These are phyloP conservation scores for Coniosporium tulheliwenetii DNA, from an alignment of 2,329 filamentous ascomycete genomes.

Conservation along the genomic window DNA sequence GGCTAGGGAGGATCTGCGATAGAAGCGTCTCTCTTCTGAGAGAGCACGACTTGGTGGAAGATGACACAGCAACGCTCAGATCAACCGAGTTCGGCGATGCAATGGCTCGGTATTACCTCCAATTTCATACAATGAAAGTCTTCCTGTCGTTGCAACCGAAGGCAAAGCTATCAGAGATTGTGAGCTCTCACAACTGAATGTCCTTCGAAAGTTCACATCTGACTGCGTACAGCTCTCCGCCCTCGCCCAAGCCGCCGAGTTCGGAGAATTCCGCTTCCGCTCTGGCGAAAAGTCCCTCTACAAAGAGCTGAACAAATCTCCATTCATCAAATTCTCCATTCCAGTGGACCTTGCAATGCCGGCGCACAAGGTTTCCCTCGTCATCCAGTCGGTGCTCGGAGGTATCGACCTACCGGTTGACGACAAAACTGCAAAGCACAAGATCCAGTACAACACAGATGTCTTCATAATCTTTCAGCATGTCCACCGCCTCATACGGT, in stretches of 20 bases:
- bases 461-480: constrained; percentile 50
- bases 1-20: constrained; percentile 55
- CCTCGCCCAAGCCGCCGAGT: constrained; percentile 55
- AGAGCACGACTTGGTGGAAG: constrained; percentile 40
- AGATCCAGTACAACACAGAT: constrained; percentile 42
- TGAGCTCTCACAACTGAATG: constrained; percentile 24
- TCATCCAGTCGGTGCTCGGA: constrained; percentile 63
- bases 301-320: constrained; percentile 55
- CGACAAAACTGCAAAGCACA: constrained; percentile 40
- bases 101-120: constrained; percentile 72
- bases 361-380: constrained; percentile 60
- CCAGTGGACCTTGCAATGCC: constrained; percentile 49
- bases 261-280: constrained; percentile 56
- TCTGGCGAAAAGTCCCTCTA: constrained; percentile 53
- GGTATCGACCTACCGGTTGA: constrained; percentile 45
- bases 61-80: constrained; percentile 30
- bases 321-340: constrained; percentile 54
- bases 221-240: constrained; percentile 40
- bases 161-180: constrained; percentile 50
- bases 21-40: constrained; percentile 51
- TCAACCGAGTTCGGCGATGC: constrained; percentile 60
- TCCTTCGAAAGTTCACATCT: not conserved
- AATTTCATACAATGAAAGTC: constrained; percentile 63
- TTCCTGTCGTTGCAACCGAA: constrained; percentile 47
- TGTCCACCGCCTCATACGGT: constrained; percentile 54